These are phyloP conservation scores for Hysterium pulicare DNA, from an alignment of 2,329 filamentous ascomycete genomes.

Conservation along the genomic window DNA sequence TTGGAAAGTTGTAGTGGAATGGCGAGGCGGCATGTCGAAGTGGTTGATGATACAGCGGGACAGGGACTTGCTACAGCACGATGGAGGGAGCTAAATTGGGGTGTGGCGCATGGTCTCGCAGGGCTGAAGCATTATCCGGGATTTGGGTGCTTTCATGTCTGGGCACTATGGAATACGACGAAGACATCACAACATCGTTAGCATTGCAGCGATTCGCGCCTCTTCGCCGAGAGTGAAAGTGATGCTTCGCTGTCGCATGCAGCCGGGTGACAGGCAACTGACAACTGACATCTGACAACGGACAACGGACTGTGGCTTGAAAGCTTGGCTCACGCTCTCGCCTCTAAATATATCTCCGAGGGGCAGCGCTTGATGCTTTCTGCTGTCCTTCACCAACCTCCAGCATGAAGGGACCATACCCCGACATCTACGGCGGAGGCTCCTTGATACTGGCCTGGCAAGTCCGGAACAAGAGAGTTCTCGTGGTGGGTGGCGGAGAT, in stretches of 20 bases:
- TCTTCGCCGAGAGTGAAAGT: too few relatives aligned
- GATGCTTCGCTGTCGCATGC: too few relatives aligned
- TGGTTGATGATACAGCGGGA: conserved; percentile 3
- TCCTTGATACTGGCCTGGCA: conserved; percentile 97
- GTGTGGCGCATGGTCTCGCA: conserved; percentile 5
- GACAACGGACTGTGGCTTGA: conserved; percentile 5
- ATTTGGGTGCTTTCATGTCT: too few relatives aligned
- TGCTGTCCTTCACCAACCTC: conserved; percentile 14
- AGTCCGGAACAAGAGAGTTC: conserved; percentile 78
- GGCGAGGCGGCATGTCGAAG: conserved; percentile 17
- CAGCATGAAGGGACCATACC: conserved; percentile 58
- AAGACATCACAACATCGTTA: too few relatives aligned
- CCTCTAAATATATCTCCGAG: conserved; percentile 20
- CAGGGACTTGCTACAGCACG: conserved; percentile 5
- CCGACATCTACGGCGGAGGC: conserved; percentile 81
- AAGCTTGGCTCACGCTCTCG: conserved; percentile 9
- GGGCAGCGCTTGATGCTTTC: conserved; percentile 10
- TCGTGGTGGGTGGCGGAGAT: conserved; percentile 95
- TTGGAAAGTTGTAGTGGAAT: conserved; percentile 12
- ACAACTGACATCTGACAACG: too few relatives aligned
- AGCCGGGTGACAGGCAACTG: too few relatives aligned
- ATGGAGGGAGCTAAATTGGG: conserved; percentile 8
- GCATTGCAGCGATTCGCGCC: too few relatives aligned
- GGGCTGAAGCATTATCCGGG: too few relatives aligned
- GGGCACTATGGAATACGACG: too few relatives aligned